A percentile compares a stretch with the other conserved stretches of the same genome.
Evolutionary conservation across 179 eudicot species (phyloP).

Genomic region (Pouteria campechiana): DNA sequence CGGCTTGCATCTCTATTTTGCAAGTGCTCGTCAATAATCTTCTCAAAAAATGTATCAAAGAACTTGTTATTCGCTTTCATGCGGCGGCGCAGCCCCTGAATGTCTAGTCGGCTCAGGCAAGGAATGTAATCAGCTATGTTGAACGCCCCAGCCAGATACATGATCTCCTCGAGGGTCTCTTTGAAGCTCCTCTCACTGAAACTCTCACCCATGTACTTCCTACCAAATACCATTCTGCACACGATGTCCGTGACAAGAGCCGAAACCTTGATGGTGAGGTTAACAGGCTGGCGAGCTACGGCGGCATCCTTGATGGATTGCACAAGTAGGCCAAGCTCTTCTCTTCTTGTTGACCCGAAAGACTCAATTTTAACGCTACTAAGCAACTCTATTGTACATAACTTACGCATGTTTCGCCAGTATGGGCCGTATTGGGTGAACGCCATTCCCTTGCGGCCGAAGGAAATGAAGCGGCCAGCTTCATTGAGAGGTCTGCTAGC

Average conservation of each 20-base stretch:
- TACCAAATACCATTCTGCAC: conserved; percentile 11
- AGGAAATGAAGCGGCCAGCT: neutral
- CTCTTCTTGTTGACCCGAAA: neutral
- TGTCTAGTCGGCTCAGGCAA: conserved; percentile 5
- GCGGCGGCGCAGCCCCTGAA: conserved; percentile 9
- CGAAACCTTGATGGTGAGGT: conserved; percentile 7
- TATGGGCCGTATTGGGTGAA: neutral
- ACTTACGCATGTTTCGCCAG: neutral
- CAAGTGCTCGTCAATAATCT: conserved; percentile 11
- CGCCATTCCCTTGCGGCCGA: neutral
- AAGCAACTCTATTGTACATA: too few species aligned
- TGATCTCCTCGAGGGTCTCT: neutral
- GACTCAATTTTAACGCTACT: neutral
- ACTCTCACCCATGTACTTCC: conserved; percentile 6
- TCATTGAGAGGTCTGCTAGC: neutral
- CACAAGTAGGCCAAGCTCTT: neutral
- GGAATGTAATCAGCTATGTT: conserved; percentile 21
- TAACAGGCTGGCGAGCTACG: neutral
- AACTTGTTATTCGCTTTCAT: conserved; percentile 9
- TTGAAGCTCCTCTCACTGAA: conserved; percentile 6
- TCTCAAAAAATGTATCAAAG: conserved; percentile 15
- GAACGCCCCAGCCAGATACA: conserved; percentile 12
- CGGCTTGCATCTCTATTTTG: neutral
- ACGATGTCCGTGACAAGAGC: neutral
- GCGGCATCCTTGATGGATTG: neutral